Evolutionary conservation across 345 rosid species (phyloP).

Genomic region (Euphorbia lathyris): DNA sequence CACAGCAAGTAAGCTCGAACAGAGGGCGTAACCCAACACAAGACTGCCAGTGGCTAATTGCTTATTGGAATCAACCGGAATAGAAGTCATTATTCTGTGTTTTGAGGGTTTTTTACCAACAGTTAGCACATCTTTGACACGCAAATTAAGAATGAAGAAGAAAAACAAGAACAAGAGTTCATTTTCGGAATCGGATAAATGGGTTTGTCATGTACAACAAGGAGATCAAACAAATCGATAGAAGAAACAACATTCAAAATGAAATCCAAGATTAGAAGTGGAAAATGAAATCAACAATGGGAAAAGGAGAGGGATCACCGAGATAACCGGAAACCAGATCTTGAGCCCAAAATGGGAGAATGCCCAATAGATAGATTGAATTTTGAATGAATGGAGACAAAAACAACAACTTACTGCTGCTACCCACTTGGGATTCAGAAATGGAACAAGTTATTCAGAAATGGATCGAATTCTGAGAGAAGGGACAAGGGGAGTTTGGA

Average conservation of each 20-base stretch:
- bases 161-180: not conserved
- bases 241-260: no score
- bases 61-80: constrained; percentile 21
- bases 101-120: no score
- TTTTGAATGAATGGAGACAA: not conserved
- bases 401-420: not conserved
- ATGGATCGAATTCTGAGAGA: no score
- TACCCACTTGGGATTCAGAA: not conserved
- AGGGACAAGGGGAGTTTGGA: not conserved
- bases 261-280: not conserved
- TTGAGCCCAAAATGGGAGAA: not conserved
- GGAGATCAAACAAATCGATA: not conserved
- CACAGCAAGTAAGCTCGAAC: constrained; percentile 97
- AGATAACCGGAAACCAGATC: not conserved
- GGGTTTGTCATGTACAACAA: not conserved
- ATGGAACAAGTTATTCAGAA: not conserved
- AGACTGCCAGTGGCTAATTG: constrained; percentile 68
- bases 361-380: not conserved
- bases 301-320: constrained; percentile 1
- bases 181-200: not conserved
- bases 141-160: not conserved
- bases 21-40: constrained; percentile 84
- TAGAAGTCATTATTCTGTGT: constrained; percentile 18
- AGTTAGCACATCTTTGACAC: constrained; percentile 3
- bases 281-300: not conserved